Evolutionary conservation across 352 stramenopile genomes (phyloP), one percentile per base, ranked within the genome.

Genomic region (Paralagenidium karlingii): DNA sequence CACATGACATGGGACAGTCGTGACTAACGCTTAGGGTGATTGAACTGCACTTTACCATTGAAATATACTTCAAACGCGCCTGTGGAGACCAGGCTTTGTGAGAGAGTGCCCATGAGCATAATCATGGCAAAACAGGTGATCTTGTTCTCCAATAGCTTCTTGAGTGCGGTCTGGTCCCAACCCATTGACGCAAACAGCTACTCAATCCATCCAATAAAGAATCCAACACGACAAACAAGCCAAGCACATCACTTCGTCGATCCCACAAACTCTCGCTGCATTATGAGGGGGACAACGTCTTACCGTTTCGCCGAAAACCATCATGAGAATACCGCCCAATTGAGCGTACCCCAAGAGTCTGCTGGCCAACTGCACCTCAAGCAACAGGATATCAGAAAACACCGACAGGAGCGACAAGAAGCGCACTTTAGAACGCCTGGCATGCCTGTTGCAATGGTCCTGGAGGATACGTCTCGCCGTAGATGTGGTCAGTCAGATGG

Each of bases 1-100:
- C 19, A n/a, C 18, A 37, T 18, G 16, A 1, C 22, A 15, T 44
- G 11, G 33, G 24, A 36, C 13, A 33, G 34, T 13, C 26, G 24
- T 21, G 25, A 18, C 27, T 12, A 5, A 19, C 5, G 15, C 24
- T n/a, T n/a, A n/a, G n/a, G 38, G 28, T 34, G 21, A 12, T 28
- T n/a, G 16, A 18, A 33, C 13, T n/a, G 29, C 21, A 43, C 21
- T 9, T 27, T 38, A 90, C 76, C 66, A 39, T 90, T 87, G 30
- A 81, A 84, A 45, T 71, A 84, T 22, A 90, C 69, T 54, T 90
- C 76, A 19, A 90, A 90, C 8, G 73, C 76, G 9, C 76, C 76
- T 1, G 73, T 70, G 10, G 76, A 68, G 31, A 80, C 52, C 37
- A 90, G 59, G 13, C 54, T 60, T 40, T 78, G 74, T 3, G 76